Conservation (phyloP, 1,139 yeast species). For the Saccharomyces hybrid region DNA sequence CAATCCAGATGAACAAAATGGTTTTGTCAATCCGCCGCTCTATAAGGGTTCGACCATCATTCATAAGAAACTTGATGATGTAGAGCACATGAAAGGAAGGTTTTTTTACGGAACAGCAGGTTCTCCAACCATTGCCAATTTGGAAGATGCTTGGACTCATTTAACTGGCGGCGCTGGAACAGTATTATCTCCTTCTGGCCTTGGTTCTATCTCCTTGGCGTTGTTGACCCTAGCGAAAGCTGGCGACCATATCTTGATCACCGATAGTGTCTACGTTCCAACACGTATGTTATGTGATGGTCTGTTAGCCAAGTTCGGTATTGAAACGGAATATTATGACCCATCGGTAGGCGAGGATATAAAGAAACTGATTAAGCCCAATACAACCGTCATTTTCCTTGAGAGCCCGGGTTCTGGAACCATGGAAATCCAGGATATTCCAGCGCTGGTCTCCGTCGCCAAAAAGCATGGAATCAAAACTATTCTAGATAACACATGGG, state of each 20-base stretch:
- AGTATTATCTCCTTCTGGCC: constrained; percentile 10
- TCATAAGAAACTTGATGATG: constrained; percentile 6
- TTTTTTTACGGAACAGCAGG: constrained; percentile 11
- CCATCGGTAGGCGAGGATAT: constrained; percentile 8
- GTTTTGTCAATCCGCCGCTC: constrained; percentile 9
- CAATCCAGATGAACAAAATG: constrained; percentile 8
- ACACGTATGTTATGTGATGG: constrained; percentile 2
- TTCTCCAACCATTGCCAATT: constrained; percentile 9
- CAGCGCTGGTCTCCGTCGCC: constrained; percentile 7
- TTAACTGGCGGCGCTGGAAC: constrained; percentile 12
- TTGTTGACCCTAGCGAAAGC: constrained; percentile 7
- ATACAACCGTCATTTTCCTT: constrained; percentile 7
- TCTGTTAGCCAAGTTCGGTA: constrained; percentile 2
- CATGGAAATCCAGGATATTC: constrained; percentile 11
- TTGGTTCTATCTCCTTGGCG: constrained; percentile 8
- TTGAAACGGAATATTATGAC: constrained; percentile 8
- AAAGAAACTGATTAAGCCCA: constrained; percentile 6
- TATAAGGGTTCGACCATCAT: constrained; percentile 12
- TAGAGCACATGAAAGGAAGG: constrained; percentile 7
- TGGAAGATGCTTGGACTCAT: constrained; percentile 10
- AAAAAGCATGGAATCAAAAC: constrained; percentile 7
- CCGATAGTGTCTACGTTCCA: constrained; percentile 8
- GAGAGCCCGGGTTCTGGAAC: constrained; percentile 11
- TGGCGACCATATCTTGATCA: constrained; percentile 9
- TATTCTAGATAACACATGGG: constrained; percentile 11